Evolutionary conservation across 2,329 filamentous ascomycete genomes (phyloP).

Genomic region (Pezicula neosporulosa): DNA sequence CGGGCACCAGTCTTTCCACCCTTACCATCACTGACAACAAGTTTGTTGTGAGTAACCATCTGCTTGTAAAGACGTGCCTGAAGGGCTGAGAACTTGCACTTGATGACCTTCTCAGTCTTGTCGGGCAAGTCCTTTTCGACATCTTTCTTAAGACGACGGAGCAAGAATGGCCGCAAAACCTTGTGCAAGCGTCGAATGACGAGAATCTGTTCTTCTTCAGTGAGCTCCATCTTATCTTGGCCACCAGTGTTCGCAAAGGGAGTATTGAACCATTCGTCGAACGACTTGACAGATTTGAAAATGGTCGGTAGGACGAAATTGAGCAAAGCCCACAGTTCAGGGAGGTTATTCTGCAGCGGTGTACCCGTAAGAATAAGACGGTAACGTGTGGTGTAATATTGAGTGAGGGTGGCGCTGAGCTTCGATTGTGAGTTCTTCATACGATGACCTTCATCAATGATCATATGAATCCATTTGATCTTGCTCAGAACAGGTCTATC

Average conservation of each 20-base stretch:
- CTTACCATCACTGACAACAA: slow-evolving; percentile 92
- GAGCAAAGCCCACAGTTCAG: slow-evolving; percentile 94
- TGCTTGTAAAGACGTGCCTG: slow-evolving; percentile 96
- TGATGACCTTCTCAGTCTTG: slow-evolving; percentile 99
- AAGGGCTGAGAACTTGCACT: slow-evolving; percentile 95
- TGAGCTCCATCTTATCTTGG: slow-evolving; percentile 98
- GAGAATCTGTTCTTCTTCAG: slow-evolving; percentile 98
- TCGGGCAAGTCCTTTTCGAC: slow-evolving; percentile 98
- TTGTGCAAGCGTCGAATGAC: slow-evolving; percentile 98
- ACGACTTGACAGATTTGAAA: slow-evolving; percentile 98
- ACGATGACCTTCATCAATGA: slow-evolving; percentile 97
- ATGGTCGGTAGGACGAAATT: slow-evolving; percentile 98
- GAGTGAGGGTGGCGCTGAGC: slow-evolving; percentile 87
- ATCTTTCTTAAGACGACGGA: slow-evolving; percentile 98
- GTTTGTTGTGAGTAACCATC: slow-evolving; percentile 91
- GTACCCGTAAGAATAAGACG: slow-evolving; percentile 97
- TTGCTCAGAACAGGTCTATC: slow-evolving; percentile 92
- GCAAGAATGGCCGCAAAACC: slow-evolving; percentile 92
- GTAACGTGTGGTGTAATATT: slow-evolving; percentile 93
- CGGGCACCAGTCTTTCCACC: slow-evolving; percentile 91
- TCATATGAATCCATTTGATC: slow-evolving; percentile 99
- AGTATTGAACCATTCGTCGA: slow-evolving; percentile 99
- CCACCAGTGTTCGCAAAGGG: slow-evolving; percentile 97
- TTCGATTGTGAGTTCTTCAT: slow-evolving; percentile 99
- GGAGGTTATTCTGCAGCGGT: slow-evolving; percentile 92